A percentile compares a stretch with the other conserved stretches of the same genome.
These are phyloP conservation scores for Amaranthus palmeri DNA, from an alignment of 148 eudicot species.

Conservation along the genomic window DNA sequence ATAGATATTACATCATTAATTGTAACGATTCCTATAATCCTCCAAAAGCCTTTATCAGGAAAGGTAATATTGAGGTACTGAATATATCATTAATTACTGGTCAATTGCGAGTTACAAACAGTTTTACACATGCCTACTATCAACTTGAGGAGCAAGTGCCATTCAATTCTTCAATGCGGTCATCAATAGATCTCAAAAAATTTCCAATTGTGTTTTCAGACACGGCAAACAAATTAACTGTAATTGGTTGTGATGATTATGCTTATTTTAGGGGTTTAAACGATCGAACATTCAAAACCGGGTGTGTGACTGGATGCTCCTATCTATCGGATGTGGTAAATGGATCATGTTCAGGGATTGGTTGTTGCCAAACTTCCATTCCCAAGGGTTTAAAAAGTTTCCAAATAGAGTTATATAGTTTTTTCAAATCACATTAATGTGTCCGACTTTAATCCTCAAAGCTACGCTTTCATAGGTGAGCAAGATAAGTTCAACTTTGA, in stretches of 20 bases:
- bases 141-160: not conserved
- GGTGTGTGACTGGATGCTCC: slow-evolving; percentile 32
- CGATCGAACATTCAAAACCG: slow-evolving; percentile 8
- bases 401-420: not conserved
- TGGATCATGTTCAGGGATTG: slow-evolving; percentile 33
- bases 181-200: not conserved
- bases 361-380: slow-evolving; percentile 11
- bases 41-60: not conserved
- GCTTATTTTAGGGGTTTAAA: slow-evolving; percentile 6
- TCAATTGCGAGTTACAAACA: slow-evolving; percentile 30
- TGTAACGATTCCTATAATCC: slow-evolving; percentile 4
- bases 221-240: slow-evolving; percentile 25
- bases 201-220: slow-evolving; percentile 38
- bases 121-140: slow-evolving; percentile 27
- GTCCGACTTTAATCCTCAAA: slow-evolving; percentile 33
- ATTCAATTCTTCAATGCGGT: not conserved
- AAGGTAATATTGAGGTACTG: not conserved
- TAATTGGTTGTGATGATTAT: slow-evolving; percentile 50
- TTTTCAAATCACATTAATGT: slow-evolving; percentile 21
- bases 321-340: slow-evolving; percentile 16
- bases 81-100: slow-evolving; percentile 25
- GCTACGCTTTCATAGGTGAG: slow-evolving; percentile 45
- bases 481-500: slow-evolving; percentile 26
- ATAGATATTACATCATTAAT: not conserved
- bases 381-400: slow-evolving; percentile 32